Evolutionary conservation across 1,139 yeast species (phyloP).

Genomic region (Lodderomyces metapsilosis): DNA sequence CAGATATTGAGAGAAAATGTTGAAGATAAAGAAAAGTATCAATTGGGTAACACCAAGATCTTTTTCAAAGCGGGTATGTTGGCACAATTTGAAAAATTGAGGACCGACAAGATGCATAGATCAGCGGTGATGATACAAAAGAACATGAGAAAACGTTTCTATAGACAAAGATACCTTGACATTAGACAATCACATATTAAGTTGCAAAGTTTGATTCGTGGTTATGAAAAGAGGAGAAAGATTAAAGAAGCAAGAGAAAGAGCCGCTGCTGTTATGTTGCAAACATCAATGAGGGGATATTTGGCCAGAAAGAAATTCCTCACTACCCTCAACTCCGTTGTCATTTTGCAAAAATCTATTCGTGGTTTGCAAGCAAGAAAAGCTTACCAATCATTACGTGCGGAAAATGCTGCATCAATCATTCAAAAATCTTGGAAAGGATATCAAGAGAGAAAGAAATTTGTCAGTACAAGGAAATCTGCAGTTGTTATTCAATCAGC

Average conservation of each 20-base stretch:
- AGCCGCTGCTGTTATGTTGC: conserved; percentile 69
- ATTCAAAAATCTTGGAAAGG: conserved; percentile 75
- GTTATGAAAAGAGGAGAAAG: conserved; percentile 56
- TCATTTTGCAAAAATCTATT: conserved; percentile 62
- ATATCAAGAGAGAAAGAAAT: conserved; percentile 46
- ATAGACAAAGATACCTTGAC: conserved; percentile 60
- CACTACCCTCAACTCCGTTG: conserved; percentile 48
- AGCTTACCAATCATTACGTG: conserved; percentile 45
- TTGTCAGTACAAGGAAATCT: conserved; percentile 43
- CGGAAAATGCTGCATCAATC: conserved; percentile 60
- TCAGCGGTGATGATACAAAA: conserved; percentile 88
- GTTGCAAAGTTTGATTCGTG: conserved; percentile 66
- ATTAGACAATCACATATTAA: conserved; percentile 53
- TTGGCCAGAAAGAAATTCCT: conserved; percentile 48
- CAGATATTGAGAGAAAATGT: conserved; percentile 64
- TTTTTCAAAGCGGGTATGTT: conserved; percentile 96
- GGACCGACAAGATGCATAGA: conserved; percentile 71
- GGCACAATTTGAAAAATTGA: conserved; percentile 84
- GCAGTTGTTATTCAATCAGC: conserved; percentile 75
- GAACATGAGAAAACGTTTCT: conserved; percentile 66
- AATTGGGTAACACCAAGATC: conserved; percentile 84
- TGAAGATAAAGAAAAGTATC: conserved; percentile 68
- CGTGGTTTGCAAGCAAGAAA: conserved; percentile 67
- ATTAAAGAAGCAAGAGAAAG: conserved; percentile 58
- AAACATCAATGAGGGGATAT: conserved; percentile 70